These are phyloP conservation scores for Diplocarpon mali DNA, from an alignment of 2,329 filamentous ascomycete genomes.

Conservation along the genomic window DNA sequence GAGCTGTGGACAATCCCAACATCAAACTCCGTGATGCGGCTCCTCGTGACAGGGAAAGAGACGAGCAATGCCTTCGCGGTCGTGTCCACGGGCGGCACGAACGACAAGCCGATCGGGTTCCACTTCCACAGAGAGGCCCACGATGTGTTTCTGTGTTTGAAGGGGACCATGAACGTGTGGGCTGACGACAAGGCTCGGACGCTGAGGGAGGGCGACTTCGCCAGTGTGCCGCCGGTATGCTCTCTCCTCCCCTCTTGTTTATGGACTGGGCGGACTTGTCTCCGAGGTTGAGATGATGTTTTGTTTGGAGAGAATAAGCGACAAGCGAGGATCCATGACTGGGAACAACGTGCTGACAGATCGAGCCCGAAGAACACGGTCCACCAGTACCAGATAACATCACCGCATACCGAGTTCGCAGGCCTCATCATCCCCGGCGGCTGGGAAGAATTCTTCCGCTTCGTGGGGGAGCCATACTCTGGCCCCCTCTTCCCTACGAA, in stretches of 20 bases:
- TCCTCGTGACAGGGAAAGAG: conserved; percentile 23
- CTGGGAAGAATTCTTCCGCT: conserved; percentile 51
- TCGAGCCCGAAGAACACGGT: conserved; percentile 32
- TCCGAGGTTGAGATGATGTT: background rate
- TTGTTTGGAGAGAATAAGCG: background rate
- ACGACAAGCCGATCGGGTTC: conserved; percentile 33
- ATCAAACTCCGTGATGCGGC: conserved; percentile 18
- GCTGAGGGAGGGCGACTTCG: conserved; percentile 45
- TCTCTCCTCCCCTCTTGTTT: background rate
- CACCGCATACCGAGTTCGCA: conserved; percentile 41
- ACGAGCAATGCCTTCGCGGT: conserved; percentile 23
- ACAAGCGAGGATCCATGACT: background rate
- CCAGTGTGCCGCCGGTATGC: conserved; percentile 43
- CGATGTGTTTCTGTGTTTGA: conserved; percentile 45
- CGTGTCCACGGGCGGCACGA: conserved; percentile 20
- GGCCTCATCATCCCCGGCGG: conserved; percentile 45
- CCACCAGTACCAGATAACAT: conserved; percentile 44
- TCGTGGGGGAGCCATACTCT: conserved; percentile 40
- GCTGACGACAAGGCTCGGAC: conserved; percentile 44
- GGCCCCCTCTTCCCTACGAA: conserved; percentile 39
- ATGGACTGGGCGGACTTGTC: no score
- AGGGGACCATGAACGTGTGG: conserved; percentile 45
- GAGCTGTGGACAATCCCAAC: conserved; percentile 23
- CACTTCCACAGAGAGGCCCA: conserved; percentile 46
- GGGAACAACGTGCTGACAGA: background rate